A percentile compares a stretch with the other conserved stretches of the same genome.
phyloP scores from a whole-genome alignment of 176 grass and related monocot genomes.

The Saccharum officinarum region DNA sequence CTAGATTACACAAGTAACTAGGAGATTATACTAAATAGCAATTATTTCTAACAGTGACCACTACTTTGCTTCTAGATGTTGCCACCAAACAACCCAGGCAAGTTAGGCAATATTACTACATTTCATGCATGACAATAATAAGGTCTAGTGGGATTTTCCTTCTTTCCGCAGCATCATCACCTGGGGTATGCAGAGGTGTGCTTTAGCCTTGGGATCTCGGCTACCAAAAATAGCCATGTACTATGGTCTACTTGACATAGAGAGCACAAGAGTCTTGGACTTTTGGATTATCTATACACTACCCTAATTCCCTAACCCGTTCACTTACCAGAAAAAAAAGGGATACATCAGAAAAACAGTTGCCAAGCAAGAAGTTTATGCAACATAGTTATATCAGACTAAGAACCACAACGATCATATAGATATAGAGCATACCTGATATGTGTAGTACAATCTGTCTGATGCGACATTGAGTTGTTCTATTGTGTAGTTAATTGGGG shows the following conservation, averaged over 20 bases:
- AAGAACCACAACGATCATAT: constrained; percentile 13
- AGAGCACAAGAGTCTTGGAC: neutral
- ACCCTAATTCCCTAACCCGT: neutral
- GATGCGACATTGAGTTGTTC: constrained; percentile 83
- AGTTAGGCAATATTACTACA: neutral
- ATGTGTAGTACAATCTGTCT: constrained; percentile 91
- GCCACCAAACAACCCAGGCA: neutral
- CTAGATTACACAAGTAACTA: too few species aligned
- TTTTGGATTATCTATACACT: constrained; percentile 5
- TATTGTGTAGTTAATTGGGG: constrained; percentile 78
- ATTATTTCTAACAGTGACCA: too few species aligned
- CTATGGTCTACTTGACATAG: constrained; percentile 1
- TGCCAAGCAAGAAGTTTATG: constrained; percentile 18
- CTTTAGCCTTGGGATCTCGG: neutral
- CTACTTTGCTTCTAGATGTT: neutral
- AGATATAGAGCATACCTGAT: constrained; percentile 59
- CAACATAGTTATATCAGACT: neutral
- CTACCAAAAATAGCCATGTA: neutral
- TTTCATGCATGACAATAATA: constrained; percentile 6
- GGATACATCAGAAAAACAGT: constrained; percentile 6
- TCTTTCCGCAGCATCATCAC: constrained; percentile 13
- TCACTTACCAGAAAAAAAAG: neutral
- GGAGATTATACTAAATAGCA: too few species aligned
- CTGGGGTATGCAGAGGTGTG: neutral
- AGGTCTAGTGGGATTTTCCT: neutral